Percentiles rank a stretch among this genome's conserved stretches.
phyloP scores from a whole-genome alignment of 2,329 filamentous ascomycete genomes.

The Phyllachora maydis region DNA sequence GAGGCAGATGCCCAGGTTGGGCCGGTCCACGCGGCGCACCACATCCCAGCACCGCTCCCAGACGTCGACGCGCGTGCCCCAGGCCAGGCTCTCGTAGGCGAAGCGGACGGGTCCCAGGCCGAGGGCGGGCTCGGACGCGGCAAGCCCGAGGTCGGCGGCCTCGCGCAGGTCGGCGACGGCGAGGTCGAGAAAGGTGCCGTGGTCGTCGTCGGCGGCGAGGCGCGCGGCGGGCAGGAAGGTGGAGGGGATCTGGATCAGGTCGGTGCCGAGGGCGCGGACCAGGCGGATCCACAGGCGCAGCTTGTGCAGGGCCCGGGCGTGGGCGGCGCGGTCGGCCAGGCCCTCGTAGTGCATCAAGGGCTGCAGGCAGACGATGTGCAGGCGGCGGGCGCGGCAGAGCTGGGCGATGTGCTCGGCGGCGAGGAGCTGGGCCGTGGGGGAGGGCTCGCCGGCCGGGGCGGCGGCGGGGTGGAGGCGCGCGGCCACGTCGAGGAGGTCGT shows the following conservation, averaged over 20 bases:
- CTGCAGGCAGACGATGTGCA: constrained; percentile 47
- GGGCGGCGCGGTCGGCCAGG: constrained; percentile 37
- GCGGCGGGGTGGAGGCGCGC: constrained; percentile 6
- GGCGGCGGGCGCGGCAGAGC: constrained; percentile 31
- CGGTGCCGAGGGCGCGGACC: constrained; percentile 39
- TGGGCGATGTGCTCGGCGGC: constrained; percentile 35
- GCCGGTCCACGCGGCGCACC: constrained; percentile 38
- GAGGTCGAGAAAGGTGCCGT: too few relatives aligned
- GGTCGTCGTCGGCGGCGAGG: constrained; percentile 22
- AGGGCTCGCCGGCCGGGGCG: constrained; percentile 3
- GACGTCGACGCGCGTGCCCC: constrained; percentile 46
- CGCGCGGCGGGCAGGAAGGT: constrained; percentile 36
- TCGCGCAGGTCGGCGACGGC: constrained; percentile 41
- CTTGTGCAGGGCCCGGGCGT: constrained; percentile 35
- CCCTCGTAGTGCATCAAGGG: constrained; percentile 68
- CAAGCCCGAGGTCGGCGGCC: constrained; percentile 45
- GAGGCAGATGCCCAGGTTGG: constrained; percentile 58
- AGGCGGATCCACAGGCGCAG: constrained; percentile 51
- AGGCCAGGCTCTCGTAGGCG: constrained; percentile 54
- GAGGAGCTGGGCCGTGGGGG: constrained; percentile 13
- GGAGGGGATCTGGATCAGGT: constrained; percentile 56
- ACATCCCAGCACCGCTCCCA: constrained; percentile 58
- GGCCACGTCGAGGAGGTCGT: constrained; percentile 48
- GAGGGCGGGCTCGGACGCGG: constrained; percentile 27
- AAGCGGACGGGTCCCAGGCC: constrained; percentile 46